phyloP scores from a whole-genome alignment of 179 eudicot genomes.

The Beta corolliflora region DNA sequence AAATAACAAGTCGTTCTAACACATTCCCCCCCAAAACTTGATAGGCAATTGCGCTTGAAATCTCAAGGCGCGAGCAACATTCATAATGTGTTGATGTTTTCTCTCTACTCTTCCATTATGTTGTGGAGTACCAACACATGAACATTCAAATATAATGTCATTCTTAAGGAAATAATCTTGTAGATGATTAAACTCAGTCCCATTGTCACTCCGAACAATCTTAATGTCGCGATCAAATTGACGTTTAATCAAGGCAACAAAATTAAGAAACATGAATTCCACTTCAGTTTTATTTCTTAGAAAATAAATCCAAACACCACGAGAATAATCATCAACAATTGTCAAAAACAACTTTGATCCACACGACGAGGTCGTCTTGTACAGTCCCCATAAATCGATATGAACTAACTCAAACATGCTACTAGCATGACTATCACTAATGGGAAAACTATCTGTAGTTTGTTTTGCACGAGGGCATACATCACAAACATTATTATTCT shows the following conservation, averaged over 20 bases:
- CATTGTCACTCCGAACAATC: not conserved
- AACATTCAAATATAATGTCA: not conserved
- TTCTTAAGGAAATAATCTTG: not conserved
- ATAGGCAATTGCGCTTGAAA: not conserved
- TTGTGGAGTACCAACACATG: not conserved
- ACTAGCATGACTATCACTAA: too few species aligned
- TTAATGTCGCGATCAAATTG: not conserved
- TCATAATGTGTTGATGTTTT: not conserved
- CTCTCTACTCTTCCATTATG: not conserved
- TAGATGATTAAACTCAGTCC: not conserved
- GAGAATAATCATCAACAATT: not conserved
- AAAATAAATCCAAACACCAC: not conserved
- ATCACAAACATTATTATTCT: too few species aligned
- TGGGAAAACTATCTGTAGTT: too few species aligned
- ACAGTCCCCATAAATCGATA: too few species aligned
- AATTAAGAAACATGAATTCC: not conserved
- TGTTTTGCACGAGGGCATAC: too few species aligned
- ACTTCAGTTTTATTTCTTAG: not conserved
- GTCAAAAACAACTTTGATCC: too few species aligned
- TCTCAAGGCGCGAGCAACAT: not conserved
- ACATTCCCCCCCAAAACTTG: not conserved
- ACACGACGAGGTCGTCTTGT: too few species aligned
- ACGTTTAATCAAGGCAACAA: not conserved
- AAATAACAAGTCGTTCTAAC: too few species aligned
- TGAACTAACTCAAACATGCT: too few species aligned